Evolutionary conservation across 495 filamentous ascomycete genomes (phyloP), one percentile per base, ranked within the genome.

Genomic region (Daldinia vernicosa): DNA sequence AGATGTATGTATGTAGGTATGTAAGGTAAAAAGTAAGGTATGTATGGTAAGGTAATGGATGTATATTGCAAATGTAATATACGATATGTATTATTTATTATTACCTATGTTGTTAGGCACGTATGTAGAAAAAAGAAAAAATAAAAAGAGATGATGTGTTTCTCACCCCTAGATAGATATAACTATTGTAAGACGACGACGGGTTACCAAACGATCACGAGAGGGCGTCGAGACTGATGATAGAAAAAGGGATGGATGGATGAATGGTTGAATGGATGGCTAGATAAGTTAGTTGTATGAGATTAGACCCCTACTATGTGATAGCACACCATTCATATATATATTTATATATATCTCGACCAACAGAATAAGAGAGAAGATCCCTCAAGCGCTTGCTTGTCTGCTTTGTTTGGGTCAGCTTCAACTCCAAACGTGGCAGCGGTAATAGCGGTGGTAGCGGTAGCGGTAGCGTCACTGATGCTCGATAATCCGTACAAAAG

Each of bases 1-100:
- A 14, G 51, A 11, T 54, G 14, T 33, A 11, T 33, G 39, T 65
- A 76, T 62, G 67, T n/a, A n/a, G n/a, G 32, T 57, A 40, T 67
- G 66, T 59, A 57, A 22, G 54, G 40, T 45, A 45, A 45, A 39
- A n/a, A 8, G 37, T n/a, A 33, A 12, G 19, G 45, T 28, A 28
- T 7, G 50, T 28, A 28, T 4, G 9, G 8, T 51, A 3, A n/a
- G n/a, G n/a, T n/a, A n/a, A n/a, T n/a, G n/a, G n/a, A 45, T 64
- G 71, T 67, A 17, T 8, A 15, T 27, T 27, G 24, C 24, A 33
- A 14, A 33, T n/a, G 17, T 39, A 37, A 39, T 17, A 6, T 57
- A 57, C 30, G 19, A 39, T 51, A 53, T 14, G 26, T 52, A 53
- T 14, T 53, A 53, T 53, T 40, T 40, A 40, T 40, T 40, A 17